Conservation (phyloP, 139 green algal species). For the Micromonas commoda region DNA sequence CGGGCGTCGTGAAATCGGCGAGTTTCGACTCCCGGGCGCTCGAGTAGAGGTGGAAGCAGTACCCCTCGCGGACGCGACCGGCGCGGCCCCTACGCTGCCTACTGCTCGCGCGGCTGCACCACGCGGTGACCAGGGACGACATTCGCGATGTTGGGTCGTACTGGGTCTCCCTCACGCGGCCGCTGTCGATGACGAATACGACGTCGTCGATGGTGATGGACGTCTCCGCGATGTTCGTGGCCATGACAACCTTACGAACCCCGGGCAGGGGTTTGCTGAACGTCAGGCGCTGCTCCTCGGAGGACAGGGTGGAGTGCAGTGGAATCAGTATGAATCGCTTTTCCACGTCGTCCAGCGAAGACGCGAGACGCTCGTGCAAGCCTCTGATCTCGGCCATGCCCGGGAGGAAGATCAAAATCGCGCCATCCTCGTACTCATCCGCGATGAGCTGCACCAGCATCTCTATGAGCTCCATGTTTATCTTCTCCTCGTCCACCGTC, state of each 20-base stretch:
- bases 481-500: slow-evolving; percentile 32
- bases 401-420: slow-evolving; percentile 81
- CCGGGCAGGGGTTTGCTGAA: slow-evolving; percentile 88
- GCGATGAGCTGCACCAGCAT: slow-evolving; percentile 36
- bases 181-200: slow-evolving; percentile 93
- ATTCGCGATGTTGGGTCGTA: slow-evolving; percentile 82
- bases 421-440: slow-evolving; percentile 43
- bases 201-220: slow-evolving; percentile 98
- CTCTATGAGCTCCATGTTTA: slow-evolving; percentile 42
- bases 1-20: slow-evolving; percentile 50
- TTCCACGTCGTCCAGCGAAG: slow-evolving; percentile 51
- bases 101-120: slow-evolving; percentile 87
- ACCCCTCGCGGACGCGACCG: slow-evolving; percentile 89
- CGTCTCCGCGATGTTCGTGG: slow-evolving; percentile 98
- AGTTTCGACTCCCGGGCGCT: slow-evolving; percentile 9
- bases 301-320: slow-evolving; percentile 77
- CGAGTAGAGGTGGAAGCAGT: slow-evolving; percentile 94
- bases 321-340: slow-evolving; percentile 86
- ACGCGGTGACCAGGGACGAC: slow-evolving; percentile 88
- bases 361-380: slow-evolving; percentile 28
- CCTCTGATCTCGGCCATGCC: slow-evolving; percentile 79
- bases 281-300: slow-evolving; percentile 86
- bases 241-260: slow-evolving; percentile 88
- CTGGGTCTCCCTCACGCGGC: slow-evolving; percentile 73
- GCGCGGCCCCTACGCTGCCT: slow-evolving; percentile 85